Conservation (phyloP, 257 asterid species). For the Knoxia roxburghii region DNA sequence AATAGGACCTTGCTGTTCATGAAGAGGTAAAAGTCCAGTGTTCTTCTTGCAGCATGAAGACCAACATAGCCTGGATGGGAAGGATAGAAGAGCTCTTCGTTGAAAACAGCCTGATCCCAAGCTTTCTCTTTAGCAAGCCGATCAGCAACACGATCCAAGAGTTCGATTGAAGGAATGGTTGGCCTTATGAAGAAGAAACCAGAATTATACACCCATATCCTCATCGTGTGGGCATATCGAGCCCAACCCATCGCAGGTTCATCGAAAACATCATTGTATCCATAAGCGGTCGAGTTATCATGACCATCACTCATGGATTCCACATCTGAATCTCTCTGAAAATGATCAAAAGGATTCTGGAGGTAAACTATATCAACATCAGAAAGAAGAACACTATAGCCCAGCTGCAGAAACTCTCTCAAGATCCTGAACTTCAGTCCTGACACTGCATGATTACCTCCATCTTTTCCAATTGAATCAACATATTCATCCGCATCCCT, state of each 20-base stretch:
- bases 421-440: conserved; percentile 61
- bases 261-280: conserved; percentile 69
- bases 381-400: conserved; percentile 69
- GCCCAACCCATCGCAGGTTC: conserved; percentile 90
- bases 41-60: conserved; percentile 71
- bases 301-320: conserved; percentile 93
- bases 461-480: conserved; percentile 54
- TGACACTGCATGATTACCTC: conserved; percentile 71
- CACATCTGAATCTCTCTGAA: conserved; percentile 68
- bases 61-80: conserved; percentile 76
- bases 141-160: conserved; percentile 64
- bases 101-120: conserved; percentile 90
- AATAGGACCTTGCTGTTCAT: conserved; percentile 87
- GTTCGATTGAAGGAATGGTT: conserved; percentile 73
- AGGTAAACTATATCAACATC: conserved; percentile 72
- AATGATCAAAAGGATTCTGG: conserved; percentile 72
- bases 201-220: conserved; percentile 84
- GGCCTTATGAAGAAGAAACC: conserved; percentile 85
- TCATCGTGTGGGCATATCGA: conserved; percentile 74
- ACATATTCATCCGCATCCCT: conserved; percentile 57
- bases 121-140: conserved; percentile 46
- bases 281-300: conserved; percentile 68
- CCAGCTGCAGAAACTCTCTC: conserved; percentile 84
- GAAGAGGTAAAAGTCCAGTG: conserved; percentile 64
- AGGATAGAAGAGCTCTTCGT: conserved; percentile 73